Conservation (phyloP, 352 stramenopile genomes). For the Pythium aristosporum region DNA sequence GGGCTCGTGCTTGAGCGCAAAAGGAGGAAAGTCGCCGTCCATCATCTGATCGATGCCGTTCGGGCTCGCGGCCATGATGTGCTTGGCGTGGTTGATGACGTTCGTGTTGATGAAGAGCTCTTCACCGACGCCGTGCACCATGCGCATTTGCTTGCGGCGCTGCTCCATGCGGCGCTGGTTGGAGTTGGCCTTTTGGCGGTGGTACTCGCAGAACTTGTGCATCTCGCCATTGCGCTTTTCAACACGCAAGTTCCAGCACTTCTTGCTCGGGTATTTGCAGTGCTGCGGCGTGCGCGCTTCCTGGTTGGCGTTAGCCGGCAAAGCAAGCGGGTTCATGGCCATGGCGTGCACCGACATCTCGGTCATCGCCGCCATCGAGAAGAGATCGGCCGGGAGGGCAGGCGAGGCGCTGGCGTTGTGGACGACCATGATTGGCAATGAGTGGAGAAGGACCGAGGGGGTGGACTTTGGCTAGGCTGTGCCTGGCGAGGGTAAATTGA, state of each 20-base stretch:
- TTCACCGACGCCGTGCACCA: conserved; percentile 14
- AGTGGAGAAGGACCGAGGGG: neutral
- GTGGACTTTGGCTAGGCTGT: neutral
- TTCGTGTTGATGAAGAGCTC: conserved; percentile 31
- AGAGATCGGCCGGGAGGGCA: conserved; percentile 18
- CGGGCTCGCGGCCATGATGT: conserved; percentile 36
- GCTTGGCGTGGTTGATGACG: conserved; percentile 22
- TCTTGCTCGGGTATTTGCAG: conserved; percentile 79
- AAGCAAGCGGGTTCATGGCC: conserved; percentile 17
- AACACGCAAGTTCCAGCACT: conserved; percentile 78
- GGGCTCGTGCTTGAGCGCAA: conserved; percentile 27
- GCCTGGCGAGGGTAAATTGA: conserved; percentile 12
- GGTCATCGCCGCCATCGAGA: conserved; percentile 27
- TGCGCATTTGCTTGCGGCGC: conserved; percentile 62
- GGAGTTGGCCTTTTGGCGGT: conserved; percentile 82
- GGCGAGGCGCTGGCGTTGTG: conserved; percentile 25
- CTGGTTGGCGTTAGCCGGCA: neutral
- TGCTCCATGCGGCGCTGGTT: conserved; percentile 86
- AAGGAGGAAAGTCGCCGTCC: conserved; percentile 26
- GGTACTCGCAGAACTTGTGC: conserved; percentile 87
- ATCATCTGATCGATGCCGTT: conserved; percentile 39
- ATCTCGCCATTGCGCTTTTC: conserved; percentile 83
- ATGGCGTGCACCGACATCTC: conserved; percentile 29
- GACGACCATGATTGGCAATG: conserved; percentile 23
- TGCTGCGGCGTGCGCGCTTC: conserved; percentile 25